A percentile compares a stretch with the other conserved stretches of the same genome.
phyloP scores from a whole-genome alignment of 2,329 filamentous ascomycete genomes.

The Aschersonia sp. region DNA sequence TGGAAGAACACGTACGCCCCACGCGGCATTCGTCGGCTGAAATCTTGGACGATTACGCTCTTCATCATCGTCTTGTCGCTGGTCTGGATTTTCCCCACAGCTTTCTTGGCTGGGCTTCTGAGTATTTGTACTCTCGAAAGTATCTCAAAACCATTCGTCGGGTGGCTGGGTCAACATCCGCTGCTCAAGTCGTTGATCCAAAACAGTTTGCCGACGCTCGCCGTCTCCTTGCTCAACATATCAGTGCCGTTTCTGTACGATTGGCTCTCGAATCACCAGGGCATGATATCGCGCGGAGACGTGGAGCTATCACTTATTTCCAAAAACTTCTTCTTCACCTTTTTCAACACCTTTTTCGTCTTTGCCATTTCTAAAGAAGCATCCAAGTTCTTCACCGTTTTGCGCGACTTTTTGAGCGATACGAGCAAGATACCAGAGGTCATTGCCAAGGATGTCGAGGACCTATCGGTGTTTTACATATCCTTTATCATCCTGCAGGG shows the following conservation, averaged over 20 bases:
- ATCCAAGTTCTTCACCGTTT: constrained; percentile 55
- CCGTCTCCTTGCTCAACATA: constrained; percentile 77
- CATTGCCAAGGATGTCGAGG: constrained; percentile 62
- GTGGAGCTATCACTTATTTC: constrained; percentile 89
- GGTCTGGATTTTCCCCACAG: constrained; percentile 75
- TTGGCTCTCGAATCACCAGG: constrained; percentile 79
- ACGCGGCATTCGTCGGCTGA: constrained; percentile 55
- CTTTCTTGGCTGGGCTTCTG: constrained; percentile 63
- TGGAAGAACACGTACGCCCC: constrained; percentile 88
- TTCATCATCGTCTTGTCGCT: constrained; percentile 74
- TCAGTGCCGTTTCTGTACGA: constrained; percentile 90
- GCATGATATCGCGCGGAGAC: constrained; percentile 88
- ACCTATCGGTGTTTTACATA: constrained; percentile 71
- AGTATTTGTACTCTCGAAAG: constrained; percentile 68
- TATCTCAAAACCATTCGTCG: constrained; percentile 55
- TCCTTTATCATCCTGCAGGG: constrained; percentile 91
- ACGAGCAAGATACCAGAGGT: constrained; percentile 62
- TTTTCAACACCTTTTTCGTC: constrained; percentile 96
- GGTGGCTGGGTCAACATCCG: constrained; percentile 51
- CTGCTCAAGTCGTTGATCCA: constrained; percentile 65
- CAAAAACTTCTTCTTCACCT: constrained; percentile 98
- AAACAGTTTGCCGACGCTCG: constrained; percentile 73
- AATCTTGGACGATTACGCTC: constrained; percentile 71
- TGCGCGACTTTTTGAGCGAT: constrained; percentile 64
- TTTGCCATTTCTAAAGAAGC: constrained; percentile 82